A percentile compares a stretch with the other conserved stretches of the same genome.
Conservation (phyloP, 768 basidiomycete species). For the Chlorophyllum brunneum region DNA sequence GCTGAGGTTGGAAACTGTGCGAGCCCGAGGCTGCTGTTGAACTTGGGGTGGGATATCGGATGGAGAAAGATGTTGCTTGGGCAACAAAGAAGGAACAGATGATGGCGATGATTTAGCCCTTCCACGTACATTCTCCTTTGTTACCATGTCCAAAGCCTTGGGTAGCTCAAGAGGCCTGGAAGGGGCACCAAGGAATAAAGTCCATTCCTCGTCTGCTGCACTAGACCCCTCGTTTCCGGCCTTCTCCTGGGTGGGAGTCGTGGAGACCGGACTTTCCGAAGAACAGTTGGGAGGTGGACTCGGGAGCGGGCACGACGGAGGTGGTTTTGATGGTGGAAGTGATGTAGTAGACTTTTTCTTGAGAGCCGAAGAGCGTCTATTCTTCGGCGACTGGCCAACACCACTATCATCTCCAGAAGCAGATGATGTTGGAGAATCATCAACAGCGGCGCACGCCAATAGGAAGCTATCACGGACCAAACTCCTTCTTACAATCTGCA, state of each 20-base stretch:
- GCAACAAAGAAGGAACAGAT: background rate
- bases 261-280: background rate
- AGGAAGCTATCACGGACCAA: slow-evolving; percentile 5
- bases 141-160: background rate
- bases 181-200: slow-evolving; percentile 6
- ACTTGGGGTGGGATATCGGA: slow-evolving; percentile 3
- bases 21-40: background rate
- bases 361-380: background rate
- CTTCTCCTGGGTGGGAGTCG: background rate
- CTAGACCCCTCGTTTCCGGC: background rate
- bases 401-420: background rate
- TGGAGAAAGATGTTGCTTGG: slow-evolving; percentile 7
- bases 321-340: slow-evolving; percentile 8
- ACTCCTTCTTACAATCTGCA: slow-evolving; percentile 6
- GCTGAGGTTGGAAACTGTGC: slow-evolving; percentile 6
- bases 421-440: background rate
- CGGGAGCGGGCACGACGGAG: slow-evolving; percentile 9
- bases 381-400: background rate
- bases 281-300: background rate
- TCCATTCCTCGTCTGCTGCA: slow-evolving; percentile 8
- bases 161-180: slow-evolving; percentile 5
- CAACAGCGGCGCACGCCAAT: slow-evolving; percentile 8
- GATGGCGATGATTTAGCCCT: slow-evolving; percentile 2
- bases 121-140: slow-evolving; percentile 3
- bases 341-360: slow-evolving; percentile 3